Conservation (phyloP, 345 rosid genomes). For the Trapa bicornis region DNA sequence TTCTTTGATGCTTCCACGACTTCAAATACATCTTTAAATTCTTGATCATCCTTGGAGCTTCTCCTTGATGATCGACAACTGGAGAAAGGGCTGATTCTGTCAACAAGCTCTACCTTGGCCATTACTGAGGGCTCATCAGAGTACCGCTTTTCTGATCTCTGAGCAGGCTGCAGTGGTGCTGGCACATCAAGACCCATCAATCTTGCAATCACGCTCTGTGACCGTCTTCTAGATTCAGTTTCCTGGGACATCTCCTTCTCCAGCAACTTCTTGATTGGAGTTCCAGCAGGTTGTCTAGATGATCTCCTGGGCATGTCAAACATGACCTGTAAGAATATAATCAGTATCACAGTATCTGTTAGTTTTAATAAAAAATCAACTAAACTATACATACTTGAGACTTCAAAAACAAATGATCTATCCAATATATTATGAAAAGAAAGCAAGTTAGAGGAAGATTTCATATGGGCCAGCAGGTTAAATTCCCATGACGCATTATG, state of each 20-base stretch:
- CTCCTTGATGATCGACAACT: constrained; percentile 44
- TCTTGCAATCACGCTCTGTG: constrained; percentile 78
- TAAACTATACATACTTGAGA: not conserved
- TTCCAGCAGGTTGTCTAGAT: constrained; percentile 26
- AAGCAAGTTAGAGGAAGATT: not conserved
- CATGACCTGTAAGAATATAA: constrained; percentile 30
- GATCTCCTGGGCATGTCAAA: constrained; percentile 31
- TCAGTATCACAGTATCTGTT: constrained; percentile 5
- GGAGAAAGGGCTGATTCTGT: constrained; percentile 28
- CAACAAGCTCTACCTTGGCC: constrained; percentile 19
- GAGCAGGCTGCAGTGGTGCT: constrained; percentile 45
- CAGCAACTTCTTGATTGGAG: constrained; percentile 58
- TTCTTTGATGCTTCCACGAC: constrained; percentile 56
- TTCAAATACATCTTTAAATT: constrained; percentile 94
- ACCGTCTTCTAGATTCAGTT: constrained; percentile 48
- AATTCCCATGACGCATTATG: not conserved
- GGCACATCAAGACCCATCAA: constrained; percentile 91
- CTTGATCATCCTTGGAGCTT: constrained; percentile 63
- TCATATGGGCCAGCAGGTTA: not conserved
- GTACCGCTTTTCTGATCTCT: constrained; percentile 31
- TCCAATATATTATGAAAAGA: not conserved
- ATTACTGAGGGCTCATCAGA: constrained; percentile 20
- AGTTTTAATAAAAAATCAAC: constrained; percentile 1
- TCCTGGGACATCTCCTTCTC: constrained; percentile 81
- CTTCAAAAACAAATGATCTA: not conserved